Conservation (phyloP, 768 basidiomycete genomes). For the Hebeloma cylindrosporum region DNA sequence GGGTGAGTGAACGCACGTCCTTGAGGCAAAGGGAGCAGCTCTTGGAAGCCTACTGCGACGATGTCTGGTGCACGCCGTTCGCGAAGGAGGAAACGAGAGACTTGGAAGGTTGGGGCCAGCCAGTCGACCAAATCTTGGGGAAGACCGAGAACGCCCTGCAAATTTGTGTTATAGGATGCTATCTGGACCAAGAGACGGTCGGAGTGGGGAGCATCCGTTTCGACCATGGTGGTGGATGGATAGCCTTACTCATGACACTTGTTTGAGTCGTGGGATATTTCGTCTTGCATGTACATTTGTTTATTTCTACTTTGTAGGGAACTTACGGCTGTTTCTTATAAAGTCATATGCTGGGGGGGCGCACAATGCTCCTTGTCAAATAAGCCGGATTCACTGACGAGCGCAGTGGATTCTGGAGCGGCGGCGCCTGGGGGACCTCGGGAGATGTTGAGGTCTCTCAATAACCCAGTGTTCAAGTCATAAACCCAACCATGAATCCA, state of each 20-base stretch:
- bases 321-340: too few relatives aligned
- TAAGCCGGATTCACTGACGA: too few relatives aligned
- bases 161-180: slow-evolving; percentile 89
- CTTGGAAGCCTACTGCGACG: slow-evolving; percentile 91
- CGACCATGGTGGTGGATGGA: slow-evolving; percentile 6
- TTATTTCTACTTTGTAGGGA: too few relatives aligned
- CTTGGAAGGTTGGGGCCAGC: slow-evolving; percentile 81
- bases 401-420: too few relatives aligned
- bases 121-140: slow-evolving; percentile 91
- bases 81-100: slow-evolving; percentile 68
- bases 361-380: too few relatives aligned
- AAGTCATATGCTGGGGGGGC: too few relatives aligned
- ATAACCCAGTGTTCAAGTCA: slow-evolving; percentile 54
- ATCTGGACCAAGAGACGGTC: slow-evolving; percentile 68
- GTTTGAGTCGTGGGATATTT: too few relatives aligned
- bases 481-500: slow-evolving; percentile 76
- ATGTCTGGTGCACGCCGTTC: slow-evolving; percentile 75
- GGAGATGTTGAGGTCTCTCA: slow-evolving; percentile 57
- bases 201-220: slow-evolving; percentile 8
- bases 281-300: too few relatives aligned
- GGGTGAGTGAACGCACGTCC: slow-evolving; percentile 57
- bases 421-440: slow-evolving; percentile 33
- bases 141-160: slow-evolving; percentile 71
- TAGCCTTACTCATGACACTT: too few relatives aligned
- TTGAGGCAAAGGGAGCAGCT: slow-evolving; percentile 86